Percentiles rank a stretch among this genome's conserved stretches.
Conservation (phyloP, 2,329 filamentous ascomycete species). For the Diaporthe humulicola region DNA sequence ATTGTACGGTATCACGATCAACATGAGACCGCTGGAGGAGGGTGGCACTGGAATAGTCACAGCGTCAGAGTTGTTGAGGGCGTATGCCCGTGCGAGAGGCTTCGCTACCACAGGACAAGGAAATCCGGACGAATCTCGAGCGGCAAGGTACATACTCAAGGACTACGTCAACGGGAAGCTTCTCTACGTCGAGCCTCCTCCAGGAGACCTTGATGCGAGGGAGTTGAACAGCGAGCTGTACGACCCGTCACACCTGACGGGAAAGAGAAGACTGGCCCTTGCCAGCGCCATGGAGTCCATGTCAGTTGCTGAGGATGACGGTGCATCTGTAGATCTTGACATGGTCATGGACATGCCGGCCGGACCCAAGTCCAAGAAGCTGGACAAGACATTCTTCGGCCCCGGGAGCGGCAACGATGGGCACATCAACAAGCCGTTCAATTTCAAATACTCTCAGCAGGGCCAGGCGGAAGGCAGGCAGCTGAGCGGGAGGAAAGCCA, state of each 20-base stretch:
- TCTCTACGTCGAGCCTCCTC: slow-evolving; percentile 90
- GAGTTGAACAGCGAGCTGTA: slow-evolving; percentile 94
- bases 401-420: slow-evolving; percentile 71
- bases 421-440: slow-evolving; percentile 85
- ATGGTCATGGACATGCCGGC: slow-evolving; percentile 62
- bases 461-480: slow-evolving; percentile 66
- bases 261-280: slow-evolving; percentile 80
- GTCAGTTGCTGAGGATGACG: slow-evolving; percentile 55
- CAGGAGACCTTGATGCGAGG: slow-evolving; percentile 75
- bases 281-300: slow-evolving; percentile 62
- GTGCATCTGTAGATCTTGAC: slow-evolving; percentile 58
- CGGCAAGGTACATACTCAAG: slow-evolving; percentile 90
- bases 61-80: slow-evolving; percentile 84
- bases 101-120: slow-evolving; percentile 92
- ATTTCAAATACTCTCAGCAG: slow-evolving; percentile 88
- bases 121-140: slow-evolving; percentile 92
- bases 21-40: slow-evolving; percentile 85
- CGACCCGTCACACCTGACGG: slow-evolving; percentile 83
- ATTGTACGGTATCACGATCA: slow-evolving; percentile 92
- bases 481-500: slow-evolving; percentile 85
- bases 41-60: slow-evolving; percentile 91
- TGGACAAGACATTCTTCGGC: slow-evolving; percentile 94
- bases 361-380: slow-evolving; percentile 79
- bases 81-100: slow-evolving; percentile 90
- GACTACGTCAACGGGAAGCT: slow-evolving; percentile 98